A percentile compares a stretch with the other conserved stretches of the same genome.
These are phyloP conservation scores for Fusarium aywerte DNA, from an alignment of 2,329 filamentous ascomycete species.

Conservation along the genomic window DNA sequence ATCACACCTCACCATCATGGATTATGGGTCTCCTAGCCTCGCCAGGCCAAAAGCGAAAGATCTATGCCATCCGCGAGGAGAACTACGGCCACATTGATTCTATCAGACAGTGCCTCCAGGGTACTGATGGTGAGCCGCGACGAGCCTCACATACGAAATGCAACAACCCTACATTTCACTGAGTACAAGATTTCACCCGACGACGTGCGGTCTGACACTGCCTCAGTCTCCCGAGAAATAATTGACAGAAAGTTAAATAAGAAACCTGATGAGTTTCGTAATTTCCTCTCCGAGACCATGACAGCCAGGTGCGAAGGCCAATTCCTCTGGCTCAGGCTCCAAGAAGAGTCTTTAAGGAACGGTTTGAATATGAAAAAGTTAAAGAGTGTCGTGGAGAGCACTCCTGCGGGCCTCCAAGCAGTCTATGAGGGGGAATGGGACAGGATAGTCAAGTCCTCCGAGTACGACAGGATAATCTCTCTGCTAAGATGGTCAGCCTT, in stretches of 20 bases:
- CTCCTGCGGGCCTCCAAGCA: conserved; percentile 43
- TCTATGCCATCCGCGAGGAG: no score
- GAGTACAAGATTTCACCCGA: conserved; percentile 20
- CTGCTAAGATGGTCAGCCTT: conserved; percentile 50
- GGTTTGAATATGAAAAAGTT: conserved; percentile 48
- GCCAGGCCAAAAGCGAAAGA: no score
- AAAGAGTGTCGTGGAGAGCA: conserved; percentile 43
- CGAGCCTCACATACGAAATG: conserved; percentile 40
- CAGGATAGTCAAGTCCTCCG: conserved; percentile 33
- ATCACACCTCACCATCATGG: no score
- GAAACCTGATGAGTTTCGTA: conserved; percentile 37
- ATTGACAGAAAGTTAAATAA: conserved; percentile 48
- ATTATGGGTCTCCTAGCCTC: no score
- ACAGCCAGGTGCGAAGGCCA: conserved; percentile 49
- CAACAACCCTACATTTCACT: conserved; percentile 1
- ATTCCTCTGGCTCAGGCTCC: conserved; percentile 51
- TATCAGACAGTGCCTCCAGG: conserved; percentile 28
- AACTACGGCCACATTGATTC: no score
- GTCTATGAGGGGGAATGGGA: conserved; percentile 49
- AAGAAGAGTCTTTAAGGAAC: conserved; percentile 41
- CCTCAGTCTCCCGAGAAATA: conserved; percentile 42
- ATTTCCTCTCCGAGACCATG: conserved; percentile 43
- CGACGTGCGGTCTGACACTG: conserved; percentile 44
- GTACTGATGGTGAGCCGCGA: conserved; percentile 46
- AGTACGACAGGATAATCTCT: conserved; percentile 39